Evolutionary conservation across 2,329 filamentous ascomycete genomes (phyloP), one percentile per base, ranked within the genome.

Genomic region (Hymenotorrendiella dingleyae): DNA sequence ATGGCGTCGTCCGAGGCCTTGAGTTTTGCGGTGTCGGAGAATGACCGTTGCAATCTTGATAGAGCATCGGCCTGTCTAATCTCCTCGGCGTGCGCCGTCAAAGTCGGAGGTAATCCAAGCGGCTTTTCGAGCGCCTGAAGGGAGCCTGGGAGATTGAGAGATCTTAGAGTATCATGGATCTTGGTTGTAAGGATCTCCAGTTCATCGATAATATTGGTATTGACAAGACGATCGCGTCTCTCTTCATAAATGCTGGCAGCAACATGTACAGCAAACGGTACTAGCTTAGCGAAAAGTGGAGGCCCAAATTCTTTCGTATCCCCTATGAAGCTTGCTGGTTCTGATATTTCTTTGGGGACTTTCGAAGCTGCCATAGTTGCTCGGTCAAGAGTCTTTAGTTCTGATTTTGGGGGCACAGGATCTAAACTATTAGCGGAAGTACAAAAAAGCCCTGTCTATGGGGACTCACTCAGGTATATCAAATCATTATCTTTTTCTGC

Each of bases 401-500:
- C 90, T 3, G 87, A 80, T 57, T 96, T 96, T 9, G 88, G 80
- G 3, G 91, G 88, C 1, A 97, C 88, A 1, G 84, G 75, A 39
- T 85, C 74, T 76, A 53, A 12, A 34, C 29, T 36, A 54, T 70
- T 53, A 71, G 65, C 45, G 40, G 26, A 46, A 7, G 19, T 17
- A 10, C 27, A 5, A 16, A 14, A 10, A 10, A 3, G 36, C 22
- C 6, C 9, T 19, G 19, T 10, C 6, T 4, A 21, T 2, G 4
- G 20, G 22, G n/a, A 64, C 75, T 53, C 67, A 82, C 82, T 78
- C 3, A 97, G 70, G 61, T 96, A 98, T 12, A 98, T 96, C 55
- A 94, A 73, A 62, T 98, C 91, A 53, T 98, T 98, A 60, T 98
- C 93, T 63, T 87, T 94, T 62, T 97, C 91, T 0, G 91, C 90